These are phyloP conservation scores for Cystobasidiaceae sp. DNA, from an alignment of 1,284 basidiomycete genomes.

Conservation along the genomic window DNA sequence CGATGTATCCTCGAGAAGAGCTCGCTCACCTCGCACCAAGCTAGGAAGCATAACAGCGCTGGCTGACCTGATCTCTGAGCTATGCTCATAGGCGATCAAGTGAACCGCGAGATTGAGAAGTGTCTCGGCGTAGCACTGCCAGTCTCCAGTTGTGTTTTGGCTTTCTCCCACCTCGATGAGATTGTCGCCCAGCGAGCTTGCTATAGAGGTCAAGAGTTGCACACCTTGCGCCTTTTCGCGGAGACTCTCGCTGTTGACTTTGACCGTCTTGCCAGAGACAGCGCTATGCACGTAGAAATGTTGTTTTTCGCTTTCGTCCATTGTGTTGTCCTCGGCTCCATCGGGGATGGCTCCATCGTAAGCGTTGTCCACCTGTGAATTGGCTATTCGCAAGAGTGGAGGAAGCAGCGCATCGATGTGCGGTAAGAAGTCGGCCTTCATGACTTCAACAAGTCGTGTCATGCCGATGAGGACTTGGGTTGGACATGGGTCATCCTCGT, in stretches of 20 bases:
- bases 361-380: background rate
- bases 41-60: conserved; percentile 8
- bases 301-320: background rate
- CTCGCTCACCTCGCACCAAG: conserved; percentile 3
- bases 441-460: background rate
- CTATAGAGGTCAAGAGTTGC: conserved; percentile 13
- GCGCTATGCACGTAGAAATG: background rate
- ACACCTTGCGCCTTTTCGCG: conserved; percentile 18
- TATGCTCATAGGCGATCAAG: conserved; percentile 13
- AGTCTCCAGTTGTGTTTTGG: conserved; percentile 23
- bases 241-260: conserved; percentile 13
- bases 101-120: conserved; percentile 10
- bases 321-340: conserved; percentile 1
- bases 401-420: conserved; percentile 15
- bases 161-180: conserved; percentile 13
- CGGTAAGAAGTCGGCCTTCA: conserved; percentile 8
- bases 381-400: conserved; percentile 10
- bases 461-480: conserved; percentile 2
- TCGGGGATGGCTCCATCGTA: background rate
- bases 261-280: background rate
- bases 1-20: background rate
- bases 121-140: conserved; percentile 24
- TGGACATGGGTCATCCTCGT: conserved; percentile 16
- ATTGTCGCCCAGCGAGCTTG: conserved; percentile 9
- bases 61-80: conserved; percentile 9